Conservation (phyloP, 371 early-diverging fungal genomes). For the Furculomyces boomerangus region DNA sequence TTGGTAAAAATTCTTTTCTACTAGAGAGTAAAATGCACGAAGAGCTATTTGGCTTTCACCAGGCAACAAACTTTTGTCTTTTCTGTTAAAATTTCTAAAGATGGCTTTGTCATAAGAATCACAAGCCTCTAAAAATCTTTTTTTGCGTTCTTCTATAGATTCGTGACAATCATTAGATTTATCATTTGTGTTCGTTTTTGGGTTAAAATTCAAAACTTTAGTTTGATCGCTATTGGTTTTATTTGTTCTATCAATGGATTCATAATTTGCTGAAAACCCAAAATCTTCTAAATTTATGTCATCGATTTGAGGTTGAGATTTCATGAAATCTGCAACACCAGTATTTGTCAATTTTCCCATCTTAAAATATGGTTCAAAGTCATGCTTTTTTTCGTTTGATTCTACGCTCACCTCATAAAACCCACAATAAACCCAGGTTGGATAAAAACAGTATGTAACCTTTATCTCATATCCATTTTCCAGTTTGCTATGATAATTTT, state of each 20-base stretch:
- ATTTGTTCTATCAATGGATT: background rate
- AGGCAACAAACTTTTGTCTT: background rate
- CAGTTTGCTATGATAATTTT: background rate
- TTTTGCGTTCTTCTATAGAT: background rate
- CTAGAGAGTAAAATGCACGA: too few relatives aligned
- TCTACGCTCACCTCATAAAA: conserved; percentile 51
- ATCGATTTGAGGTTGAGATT: conserved; percentile 7
- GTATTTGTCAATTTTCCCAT: conserved; percentile 16
- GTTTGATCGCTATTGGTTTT: background rate
- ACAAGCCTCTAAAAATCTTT: background rate
- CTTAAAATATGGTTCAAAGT: conserved; percentile 12
- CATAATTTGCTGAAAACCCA: background rate
- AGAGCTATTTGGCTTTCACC: conserved; percentile 1
- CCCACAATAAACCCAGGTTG: conserved; percentile 86
- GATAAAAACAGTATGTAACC: conserved; percentile 47
- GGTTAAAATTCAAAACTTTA: background rate
- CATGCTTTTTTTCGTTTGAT: background rate
- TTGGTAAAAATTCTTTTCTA: too few relatives aligned
- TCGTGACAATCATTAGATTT: background rate
- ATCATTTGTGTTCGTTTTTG: background rate
- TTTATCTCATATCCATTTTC: conserved; percentile 3
- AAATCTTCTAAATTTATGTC: conserved; percentile 6
- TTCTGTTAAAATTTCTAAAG: background rate
- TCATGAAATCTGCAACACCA: conserved; percentile 17
- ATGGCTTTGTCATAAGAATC: background rate